phyloP scores from a whole-genome alignment of 139 green algal species.

The Chlamydomonas incerta region DNA sequence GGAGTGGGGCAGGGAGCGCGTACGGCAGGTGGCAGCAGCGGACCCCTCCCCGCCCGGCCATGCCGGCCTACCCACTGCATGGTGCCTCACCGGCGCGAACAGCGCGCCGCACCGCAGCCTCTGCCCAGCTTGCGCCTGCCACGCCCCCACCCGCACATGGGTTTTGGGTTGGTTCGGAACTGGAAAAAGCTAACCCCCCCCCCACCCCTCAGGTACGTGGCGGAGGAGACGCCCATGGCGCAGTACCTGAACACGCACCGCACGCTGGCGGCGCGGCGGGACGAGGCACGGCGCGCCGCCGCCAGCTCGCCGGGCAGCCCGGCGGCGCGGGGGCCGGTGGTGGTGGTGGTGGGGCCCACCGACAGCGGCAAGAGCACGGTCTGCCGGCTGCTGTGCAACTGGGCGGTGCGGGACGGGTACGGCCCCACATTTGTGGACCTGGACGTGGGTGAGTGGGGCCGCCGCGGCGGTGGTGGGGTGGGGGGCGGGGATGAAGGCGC shows the following conservation, averaged over 20 bases:
- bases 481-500: no score
- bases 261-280: constrained; percentile 65
- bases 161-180: no score
- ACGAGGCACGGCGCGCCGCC: constrained; percentile 83
- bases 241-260: constrained; percentile 88
- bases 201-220: constrained; percentile 75
- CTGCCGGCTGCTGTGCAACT: constrained; percentile 88
- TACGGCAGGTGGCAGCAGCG: no score
- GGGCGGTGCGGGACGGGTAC: constrained; percentile 80
- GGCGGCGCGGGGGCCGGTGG: constrained; percentile 55
- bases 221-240: constrained; percentile 86
- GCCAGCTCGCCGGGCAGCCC: constrained; percentile 9
- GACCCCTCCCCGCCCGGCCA: no score
- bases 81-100: no score
- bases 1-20: no score
- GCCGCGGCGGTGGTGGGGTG: no score
- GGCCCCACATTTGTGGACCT: constrained; percentile 87
- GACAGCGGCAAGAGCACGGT: constrained; percentile 91
- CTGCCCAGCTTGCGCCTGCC: no score
- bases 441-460: constrained; percentile 87
- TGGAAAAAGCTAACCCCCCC: no score
- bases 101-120: no score
- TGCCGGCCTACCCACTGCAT: no score
- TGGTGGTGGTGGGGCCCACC: constrained; percentile 84
- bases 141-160: no score